Evolutionary conservation across 140 eudicot genomes (phyloP), one percentile per base, ranked within the genome.

Genomic region (Senecio squalidus): DNA sequence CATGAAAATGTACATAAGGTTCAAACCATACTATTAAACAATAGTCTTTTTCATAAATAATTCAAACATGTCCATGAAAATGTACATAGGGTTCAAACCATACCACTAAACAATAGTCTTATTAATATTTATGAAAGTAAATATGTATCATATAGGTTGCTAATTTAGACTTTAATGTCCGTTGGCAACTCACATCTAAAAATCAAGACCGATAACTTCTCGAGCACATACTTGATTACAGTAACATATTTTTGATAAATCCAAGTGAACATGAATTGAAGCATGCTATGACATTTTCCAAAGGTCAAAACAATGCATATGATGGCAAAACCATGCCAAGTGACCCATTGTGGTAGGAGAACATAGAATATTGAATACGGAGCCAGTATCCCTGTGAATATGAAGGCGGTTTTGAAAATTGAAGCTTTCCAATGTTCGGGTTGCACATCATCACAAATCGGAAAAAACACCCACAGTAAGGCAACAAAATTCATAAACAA

Each of bases 251-350:
- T 50, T 11, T 50, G 34, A 26, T 23, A 24, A 25, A 50, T 10
- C 57, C 57, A 25, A 50, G 33, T 50, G 17, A 25, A 25, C 57
- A 50, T 2, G 57, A 24, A 23, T 14, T 25, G 9, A 23, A 24
- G 15, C 57, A 50, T 50, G 34, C 13, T 25, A 24, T 11, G n/a
- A 4, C 34, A 6, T 50, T 50, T 50, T 25, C 16, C 17, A 4
- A 50, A 4, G 57, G 57, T 24, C 57, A 50, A 14, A 14, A 11
- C 34, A 25, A 25, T 6, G 33, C 59, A 51, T 34, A 17, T 50
- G 30, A 49, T 64, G 23, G 34, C 69, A 34, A 49, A 64, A 33
- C 69, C 69, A 50, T 34, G 69, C 60, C 69, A 64, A 34, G 50
- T 64, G 60, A 64, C 15, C 69, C 60, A 24, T 36, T 49, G 38